Evolutionary conservation across 2,329 filamentous ascomycete species (phyloP), one percentile per base, ranked within the genome.

Genomic region (Scedosporium minutisporum): DNA sequence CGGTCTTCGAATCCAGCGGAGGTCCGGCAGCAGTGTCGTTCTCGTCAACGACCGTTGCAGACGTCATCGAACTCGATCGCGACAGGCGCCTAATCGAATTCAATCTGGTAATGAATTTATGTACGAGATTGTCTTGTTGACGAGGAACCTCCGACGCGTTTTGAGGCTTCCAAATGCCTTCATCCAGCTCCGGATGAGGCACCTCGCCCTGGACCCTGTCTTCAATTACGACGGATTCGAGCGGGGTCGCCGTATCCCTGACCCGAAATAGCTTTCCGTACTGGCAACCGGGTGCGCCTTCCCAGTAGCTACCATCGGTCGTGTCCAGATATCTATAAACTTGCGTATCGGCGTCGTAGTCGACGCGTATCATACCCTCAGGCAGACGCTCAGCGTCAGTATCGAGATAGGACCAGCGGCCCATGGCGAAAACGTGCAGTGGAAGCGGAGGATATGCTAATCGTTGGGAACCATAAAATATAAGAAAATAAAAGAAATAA

Each of bases 301-400:
- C 77, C 75, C 79, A 85, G 66, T 74, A 71, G 63, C 72, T 77
- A 57, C 82, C 82, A 57, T 79, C 74, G 18, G 12, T 55, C 25
- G 70, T 64, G 62, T 82, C 80, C 62, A 75, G 75, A 70, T 79
- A 84, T 21, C 78, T 82, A 71, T 84, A 84, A 61, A 74, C 71
- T 66, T 82, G 76, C 1, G 75, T 78, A 69, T 84, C 81, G 62
- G 81, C 80, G 65, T 85, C 82, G 72, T 85, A 85, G 66, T 80
- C 81, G 29, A 82, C 73, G 63, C 82, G 77, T 51, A 73, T 69
- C 77, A 85, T 82, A 70, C 82, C 82, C 48, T 79, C 74, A 2
- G 82, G 82, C 16, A 85, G 77, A 53, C 82, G 80, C 63, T 80
- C 75, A 23, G 78, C 75, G 65, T 84, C 82, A 4, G 74, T 72